Base-by-base conservation (phyloP, 768 basidiomycete genomes). In the Collybia mongolica region DNA sequence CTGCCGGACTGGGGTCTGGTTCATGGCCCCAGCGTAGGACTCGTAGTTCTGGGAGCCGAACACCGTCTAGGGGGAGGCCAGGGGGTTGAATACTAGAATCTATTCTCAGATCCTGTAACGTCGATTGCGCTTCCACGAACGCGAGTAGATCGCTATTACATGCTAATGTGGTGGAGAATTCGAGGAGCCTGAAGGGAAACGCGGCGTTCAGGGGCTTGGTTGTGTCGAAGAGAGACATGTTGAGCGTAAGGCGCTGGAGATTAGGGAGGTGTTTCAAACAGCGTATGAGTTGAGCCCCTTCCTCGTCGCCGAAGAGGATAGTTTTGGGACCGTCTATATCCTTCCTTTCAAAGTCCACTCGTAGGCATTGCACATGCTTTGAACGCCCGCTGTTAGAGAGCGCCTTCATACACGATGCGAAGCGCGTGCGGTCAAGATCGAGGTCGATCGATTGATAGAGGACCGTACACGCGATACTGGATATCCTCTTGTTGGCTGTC, bases 391-490 rank as follows among this genome's bases (percentile, higher is more conserved):
- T 18, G 18, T 39, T 26, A 17, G 46, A 47, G 18, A 47, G 46
- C 24, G 46, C 29, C 28, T 39, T 39, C 37, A 47, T n/a, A 39
- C 46, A 47, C 18, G 23, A 19, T 12, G 9, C 20, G 7, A 39
- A 28, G 15, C 46, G 46, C 22, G 17, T 22, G n/a, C 15, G 39
- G 39, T 23, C 39, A 40, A 40, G 39, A 20, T 48, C 48, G 17
- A 48, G 39, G 11, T 38, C 40, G 17, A 48, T 48, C 22, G 48
- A 41, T 23, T 39, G 12, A 28, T 48, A 48, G 4, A 48, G 26
- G 7, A 29, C 20, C n/a, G 38, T 35, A 20, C 22, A n/a, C 6
- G 48, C 48, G 17, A 29, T 6, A 7, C 3, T 15, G 5, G 48
- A 48, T 24, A 48, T 17, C 4, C 18, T 22, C 32, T 41, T 41